phyloP scores from a whole-genome alignment of 768 basidiomycete species.

The Suillus occidentalis region DNA sequence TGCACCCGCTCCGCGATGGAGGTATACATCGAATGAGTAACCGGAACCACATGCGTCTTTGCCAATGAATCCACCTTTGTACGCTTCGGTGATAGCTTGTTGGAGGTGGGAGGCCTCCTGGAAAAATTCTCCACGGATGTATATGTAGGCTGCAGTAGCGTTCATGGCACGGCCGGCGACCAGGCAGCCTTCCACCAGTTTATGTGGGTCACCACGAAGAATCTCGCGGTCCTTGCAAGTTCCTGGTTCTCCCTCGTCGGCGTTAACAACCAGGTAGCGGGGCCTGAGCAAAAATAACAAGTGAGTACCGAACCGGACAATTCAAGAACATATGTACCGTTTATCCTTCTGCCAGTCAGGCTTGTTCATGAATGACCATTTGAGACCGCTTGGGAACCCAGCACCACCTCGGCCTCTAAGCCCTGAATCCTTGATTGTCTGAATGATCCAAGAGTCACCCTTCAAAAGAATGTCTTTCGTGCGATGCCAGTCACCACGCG shows the following conservation, averaged over 20 bases:
- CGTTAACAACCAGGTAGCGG: slow-evolving; percentile 95
- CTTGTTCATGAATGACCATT: slow-evolving; percentile 99
- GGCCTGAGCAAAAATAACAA: slow-evolving; percentile 53
- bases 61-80: slow-evolving; percentile 84
- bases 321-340: slow-evolving; percentile 44
- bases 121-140: slow-evolving; percentile 97
- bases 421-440: slow-evolving; percentile 94
- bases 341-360: slow-evolving; percentile 97
- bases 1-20: slow-evolving; percentile 98
- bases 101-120: slow-evolving; percentile 93
- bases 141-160: slow-evolving; percentile 98
- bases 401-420: slow-evolving; percentile 95
- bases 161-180: slow-evolving; percentile 98
- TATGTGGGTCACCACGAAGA: slow-evolving; percentile 96
- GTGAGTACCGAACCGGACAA: neutral
- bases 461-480: slow-evolving; percentile 96
- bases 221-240: slow-evolving; percentile 99
- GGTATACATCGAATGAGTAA: slow-evolving; percentile 94
- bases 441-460: slow-evolving; percentile 96
- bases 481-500: slow-evolving; percentile 96
- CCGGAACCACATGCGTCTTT: slow-evolving; percentile 91
- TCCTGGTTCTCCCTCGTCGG: slow-evolving; percentile 97
- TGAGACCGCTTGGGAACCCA: slow-evolving; percentile 94
- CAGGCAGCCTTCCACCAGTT: slow-evolving; percentile 95
- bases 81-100: slow-evolving; percentile 94